Conservation (phyloP, 2,329 filamentous ascomycete genomes). For the Hypoxylon sp. region DNA sequence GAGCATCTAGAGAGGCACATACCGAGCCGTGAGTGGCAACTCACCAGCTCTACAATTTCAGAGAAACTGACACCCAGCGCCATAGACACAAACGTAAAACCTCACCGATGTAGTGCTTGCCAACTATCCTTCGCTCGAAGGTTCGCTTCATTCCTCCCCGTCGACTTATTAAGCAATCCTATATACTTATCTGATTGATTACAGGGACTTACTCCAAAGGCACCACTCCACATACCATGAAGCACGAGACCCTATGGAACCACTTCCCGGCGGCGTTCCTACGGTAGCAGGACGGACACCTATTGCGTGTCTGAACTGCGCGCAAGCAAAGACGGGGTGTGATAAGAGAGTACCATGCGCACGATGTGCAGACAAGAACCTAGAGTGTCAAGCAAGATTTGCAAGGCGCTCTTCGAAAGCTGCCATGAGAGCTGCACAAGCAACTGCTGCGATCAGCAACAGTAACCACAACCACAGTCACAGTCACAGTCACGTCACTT, state of each 20-base stretch:
- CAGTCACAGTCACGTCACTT: slow-evolving; percentile 38
- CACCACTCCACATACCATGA: slow-evolving; percentile 67
- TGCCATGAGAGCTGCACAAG: slow-evolving; percentile 60
- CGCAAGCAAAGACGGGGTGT: slow-evolving; percentile 65
- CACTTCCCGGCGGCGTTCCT: slow-evolving; percentile 59
- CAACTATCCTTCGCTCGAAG: slow-evolving; percentile 64
- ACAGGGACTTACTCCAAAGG: slow-evolving; percentile 64
- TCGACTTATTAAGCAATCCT: slow-evolving; percentile 16
- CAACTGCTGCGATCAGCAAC: slow-evolving; percentile 53
- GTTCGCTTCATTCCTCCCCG: slow-evolving; percentile 46
- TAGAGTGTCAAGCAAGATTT: slow-evolving; percentile 63
- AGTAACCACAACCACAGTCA: slow-evolving; percentile 28
- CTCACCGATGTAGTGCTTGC: slow-evolving; percentile 63
- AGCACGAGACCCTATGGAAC: slow-evolving; percentile 61
- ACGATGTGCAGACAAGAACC: slow-evolving; percentile 63
- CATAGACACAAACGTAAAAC: slow-evolving; percentile 68
- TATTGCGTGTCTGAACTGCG: slow-evolving; percentile 65
- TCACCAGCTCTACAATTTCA: slow-evolving; percentile 11
- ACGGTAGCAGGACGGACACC: slow-evolving; percentile 57
- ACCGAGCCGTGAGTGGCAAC: slow-evolving; percentile 60
- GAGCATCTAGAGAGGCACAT: slow-evolving; percentile 70
- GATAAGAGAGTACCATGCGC: slow-evolving; percentile 64
- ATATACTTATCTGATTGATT: slow-evolving; percentile 35
- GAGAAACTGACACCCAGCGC: slow-evolving; percentile 32
- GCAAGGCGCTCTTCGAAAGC: slow-evolving; percentile 65